phyloP scores from a whole-genome alignment of 257 asterid species.

The Dorcoceras hygrometricum region DNA sequence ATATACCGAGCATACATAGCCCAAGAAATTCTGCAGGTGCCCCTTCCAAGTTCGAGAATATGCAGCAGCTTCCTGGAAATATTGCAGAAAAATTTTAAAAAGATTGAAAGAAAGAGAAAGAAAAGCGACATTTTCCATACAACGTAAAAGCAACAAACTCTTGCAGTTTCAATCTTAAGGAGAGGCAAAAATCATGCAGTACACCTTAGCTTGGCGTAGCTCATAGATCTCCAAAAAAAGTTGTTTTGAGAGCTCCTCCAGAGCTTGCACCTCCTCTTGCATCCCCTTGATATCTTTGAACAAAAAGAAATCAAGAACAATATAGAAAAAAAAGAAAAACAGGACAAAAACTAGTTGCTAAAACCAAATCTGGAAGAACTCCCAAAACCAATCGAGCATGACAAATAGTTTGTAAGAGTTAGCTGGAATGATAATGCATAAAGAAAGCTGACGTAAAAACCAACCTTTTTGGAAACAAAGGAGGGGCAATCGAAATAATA shows the following conservation, averaged over 20 bases:
- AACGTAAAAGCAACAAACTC: conserved; percentile 14
- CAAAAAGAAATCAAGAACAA: conserved; percentile 24
- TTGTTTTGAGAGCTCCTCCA: conserved; percentile 95
- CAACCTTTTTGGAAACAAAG: neutral
- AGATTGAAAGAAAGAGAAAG: neutral
- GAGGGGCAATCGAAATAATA: neutral
- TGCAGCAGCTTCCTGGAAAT: conserved; percentile 94
- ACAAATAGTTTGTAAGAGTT: neutral
- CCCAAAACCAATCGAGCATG: neutral
- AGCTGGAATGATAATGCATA: neutral
- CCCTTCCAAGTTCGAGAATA: conserved; percentile 99
- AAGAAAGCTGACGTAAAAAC: neutral
- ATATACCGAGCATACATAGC: conserved; percentile 87
- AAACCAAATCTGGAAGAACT: conserved; percentile 1
- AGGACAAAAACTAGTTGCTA: conserved; percentile 18
- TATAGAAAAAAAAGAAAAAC: conserved; percentile 10
- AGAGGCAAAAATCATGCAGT: conserved; percentile 21
- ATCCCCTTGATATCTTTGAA: conserved; percentile 69
- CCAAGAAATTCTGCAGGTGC: conserved; percentile 96
- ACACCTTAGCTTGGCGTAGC: conserved; percentile 99
- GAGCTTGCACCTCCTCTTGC: conserved; percentile 91
- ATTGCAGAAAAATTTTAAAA: conserved; percentile 27
- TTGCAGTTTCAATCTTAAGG: conserved; percentile 15
- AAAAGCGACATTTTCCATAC: conserved; percentile 13
- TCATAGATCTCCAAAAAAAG: conserved; percentile 90